phyloP scores from a whole-genome alignment of 768 basidiomycete species.

The Pisolithus tinctorius region DNA sequence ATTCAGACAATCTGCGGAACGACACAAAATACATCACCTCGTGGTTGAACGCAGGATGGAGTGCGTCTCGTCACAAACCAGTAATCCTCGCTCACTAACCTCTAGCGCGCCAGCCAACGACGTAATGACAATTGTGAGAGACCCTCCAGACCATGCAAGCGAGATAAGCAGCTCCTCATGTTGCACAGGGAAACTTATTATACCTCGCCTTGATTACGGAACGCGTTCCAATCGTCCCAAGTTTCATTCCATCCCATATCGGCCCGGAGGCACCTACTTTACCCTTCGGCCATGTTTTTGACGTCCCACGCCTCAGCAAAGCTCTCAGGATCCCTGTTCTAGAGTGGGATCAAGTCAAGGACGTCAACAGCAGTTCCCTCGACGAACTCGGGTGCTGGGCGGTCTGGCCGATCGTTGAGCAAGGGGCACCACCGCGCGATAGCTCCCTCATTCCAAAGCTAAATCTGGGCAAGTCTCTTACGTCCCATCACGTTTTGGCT shows the following conservation, averaged over 20 bases:
- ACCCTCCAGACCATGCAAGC: background rate
- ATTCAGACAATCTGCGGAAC: conserved; percentile 52
- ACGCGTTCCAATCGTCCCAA: conserved; percentile 51
- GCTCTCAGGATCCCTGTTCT: conserved; percentile 41
- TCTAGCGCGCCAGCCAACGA: conserved; percentile 52
- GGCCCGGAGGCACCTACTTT: conserved; percentile 42
- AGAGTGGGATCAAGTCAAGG: conserved; percentile 62
- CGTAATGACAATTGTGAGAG: conserved; percentile 62
- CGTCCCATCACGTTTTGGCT: conserved; percentile 18
- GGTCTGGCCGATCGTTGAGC: conserved; percentile 14
- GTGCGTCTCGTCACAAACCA: conserved; percentile 30
- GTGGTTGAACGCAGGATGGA: conserved; percentile 77
- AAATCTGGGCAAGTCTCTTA: conserved; percentile 4
- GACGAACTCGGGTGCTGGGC: conserved; percentile 23
- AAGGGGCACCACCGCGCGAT: conserved; percentile 10
- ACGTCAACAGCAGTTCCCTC: conserved; percentile 28
- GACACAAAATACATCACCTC: conserved; percentile 64
- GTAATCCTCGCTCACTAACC: background rate
- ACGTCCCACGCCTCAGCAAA: conserved; percentile 44
- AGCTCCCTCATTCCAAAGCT: conserved; percentile 1
- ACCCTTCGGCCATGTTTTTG: conserved; percentile 55
- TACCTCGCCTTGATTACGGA: conserved; percentile 54
- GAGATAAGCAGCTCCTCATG: background rate
- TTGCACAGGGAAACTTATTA: conserved; percentile 50
- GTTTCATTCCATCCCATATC: conserved; percentile 55